Evolutionary conservation across 1,284 basidiomycete genomes (phyloP).

Genomic region (Tremellales sp.): DNA sequence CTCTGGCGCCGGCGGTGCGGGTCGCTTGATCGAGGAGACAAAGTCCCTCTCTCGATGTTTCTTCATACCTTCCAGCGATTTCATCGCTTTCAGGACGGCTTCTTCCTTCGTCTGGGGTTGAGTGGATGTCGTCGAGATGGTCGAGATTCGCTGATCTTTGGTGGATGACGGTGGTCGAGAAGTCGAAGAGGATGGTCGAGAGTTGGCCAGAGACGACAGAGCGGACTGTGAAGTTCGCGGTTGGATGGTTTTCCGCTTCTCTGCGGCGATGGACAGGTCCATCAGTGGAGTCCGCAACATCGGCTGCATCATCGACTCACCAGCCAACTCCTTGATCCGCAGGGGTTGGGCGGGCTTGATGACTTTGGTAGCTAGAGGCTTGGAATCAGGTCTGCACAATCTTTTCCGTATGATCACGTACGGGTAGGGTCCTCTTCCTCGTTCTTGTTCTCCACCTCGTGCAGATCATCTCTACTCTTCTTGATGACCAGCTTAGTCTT

Average conservation of each 20-base stretch:
- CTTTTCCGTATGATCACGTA: constrained; percentile 10
- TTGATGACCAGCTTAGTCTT: constrained; percentile 25
- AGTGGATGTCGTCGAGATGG: constrained; percentile 9
- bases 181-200: constrained; percentile 8
- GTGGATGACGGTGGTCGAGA: constrained; percentile 4
- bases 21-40: constrained; percentile 21
- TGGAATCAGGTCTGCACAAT: constrained; percentile 1
- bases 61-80: constrained; percentile 31
- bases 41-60: constrained; percentile 22
- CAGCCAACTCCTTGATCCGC: constrained; percentile 20
- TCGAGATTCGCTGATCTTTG: constrained; percentile 7
- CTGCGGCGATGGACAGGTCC: too few relatives aligned
- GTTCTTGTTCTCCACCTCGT: constrained; percentile 9
- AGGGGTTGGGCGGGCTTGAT: constrained; percentile 32
- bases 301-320: constrained; percentile 12
- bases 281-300: background rate
- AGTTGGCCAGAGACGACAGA: too few relatives aligned
- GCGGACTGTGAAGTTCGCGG: constrained; percentile 15
- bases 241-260: constrained; percentile 18
- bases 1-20: constrained; percentile 30
- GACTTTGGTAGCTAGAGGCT: constrained; percentile 27
- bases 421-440: constrained; percentile 32
- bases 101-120: constrained; percentile 24
- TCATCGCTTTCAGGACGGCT: constrained; percentile 33
- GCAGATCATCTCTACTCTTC: constrained; percentile 10